Percentiles rank a stretch among this genome's conserved stretches.
Conservation (phyloP, 495 filamentous ascomycete genomes). For the Neurospora sp. region DNA sequence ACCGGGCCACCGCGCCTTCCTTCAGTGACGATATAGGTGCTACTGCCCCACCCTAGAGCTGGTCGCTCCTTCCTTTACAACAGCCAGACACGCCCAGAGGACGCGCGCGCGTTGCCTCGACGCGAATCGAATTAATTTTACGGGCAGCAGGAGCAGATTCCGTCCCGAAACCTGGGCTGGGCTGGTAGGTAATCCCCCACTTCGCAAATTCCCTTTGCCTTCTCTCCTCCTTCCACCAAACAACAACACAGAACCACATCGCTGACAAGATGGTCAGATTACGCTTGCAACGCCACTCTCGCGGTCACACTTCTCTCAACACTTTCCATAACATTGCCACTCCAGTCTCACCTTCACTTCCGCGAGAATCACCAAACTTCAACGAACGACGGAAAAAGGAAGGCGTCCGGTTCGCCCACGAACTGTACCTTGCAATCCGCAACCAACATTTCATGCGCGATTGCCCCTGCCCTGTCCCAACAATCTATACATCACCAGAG, state of each 20-base stretch:
- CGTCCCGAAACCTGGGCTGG: background rate
- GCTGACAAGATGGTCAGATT: background rate
- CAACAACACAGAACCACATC: background rate
- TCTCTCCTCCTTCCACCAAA: background rate
- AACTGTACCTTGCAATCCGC: constrained; percentile 14
- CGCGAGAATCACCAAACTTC: too few species aligned
- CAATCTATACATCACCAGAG: constrained; percentile 12
- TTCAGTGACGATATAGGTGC: background rate
- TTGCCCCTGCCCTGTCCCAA: constrained; percentile 15
- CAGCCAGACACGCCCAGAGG: background rate
- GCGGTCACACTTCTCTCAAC: too few species aligned
- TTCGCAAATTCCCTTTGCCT: background rate
- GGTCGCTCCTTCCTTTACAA: background rate
- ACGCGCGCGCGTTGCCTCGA: background rate
- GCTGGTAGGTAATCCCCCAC: background rate
- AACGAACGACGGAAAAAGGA: background rate
- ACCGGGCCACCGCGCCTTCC: background rate
- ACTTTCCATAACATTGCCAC: too few species aligned
- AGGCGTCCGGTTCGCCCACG: constrained; percentile 13
- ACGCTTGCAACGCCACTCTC: background rate
- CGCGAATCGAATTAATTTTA: background rate
- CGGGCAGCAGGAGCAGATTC: background rate
- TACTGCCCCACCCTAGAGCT: background rate
- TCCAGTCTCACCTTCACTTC: too few species aligned
- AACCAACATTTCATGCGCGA: constrained; percentile 19